Evolutionary conservation across 306 rosid genomes (phyloP).

Genomic region (Oxytropis ochrocephala): DNA sequence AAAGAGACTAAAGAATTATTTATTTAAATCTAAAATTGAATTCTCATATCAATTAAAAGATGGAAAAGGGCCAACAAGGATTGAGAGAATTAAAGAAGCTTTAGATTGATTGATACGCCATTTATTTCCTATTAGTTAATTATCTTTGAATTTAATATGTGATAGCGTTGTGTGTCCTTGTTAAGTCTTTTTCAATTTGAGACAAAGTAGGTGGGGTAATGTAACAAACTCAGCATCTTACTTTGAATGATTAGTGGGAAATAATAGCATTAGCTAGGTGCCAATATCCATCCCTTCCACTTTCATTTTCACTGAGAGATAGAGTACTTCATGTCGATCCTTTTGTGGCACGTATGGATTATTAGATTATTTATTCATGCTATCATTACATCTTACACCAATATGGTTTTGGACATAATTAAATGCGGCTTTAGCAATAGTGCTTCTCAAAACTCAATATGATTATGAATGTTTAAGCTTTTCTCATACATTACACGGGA

Average conservation of each 20-base stretch:
- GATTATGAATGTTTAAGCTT: too few species aligned
- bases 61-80: constrained; percentile 6
- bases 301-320: constrained; percentile 13
- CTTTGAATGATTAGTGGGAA: constrained; percentile 34
- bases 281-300: constrained; percentile 22
- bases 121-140: constrained; percentile 8
- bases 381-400: constrained; percentile 19
- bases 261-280: constrained; percentile 27
- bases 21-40: constrained; percentile 3
- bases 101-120: constrained; percentile 4
- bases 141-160: constrained; percentile 18
- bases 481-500: too few species aligned
- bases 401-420: constrained; percentile 10
- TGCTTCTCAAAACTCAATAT: constrained; percentile 19
- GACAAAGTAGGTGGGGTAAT: constrained; percentile 32
- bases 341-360: constrained; percentile 8
- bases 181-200: constrained; percentile 28
- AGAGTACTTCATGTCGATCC: constrained; percentile 9
- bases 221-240: constrained; percentile 32
- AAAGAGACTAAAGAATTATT: too few species aligned
- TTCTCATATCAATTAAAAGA: background rate
- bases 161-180: constrained; percentile 4
- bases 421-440: constrained; percentile 11
- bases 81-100: constrained; percentile 6
- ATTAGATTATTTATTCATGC: constrained; percentile 17